Conservation (phyloP, 352 stramenopile genomes). For the Pythium sukuiense region DNA sequence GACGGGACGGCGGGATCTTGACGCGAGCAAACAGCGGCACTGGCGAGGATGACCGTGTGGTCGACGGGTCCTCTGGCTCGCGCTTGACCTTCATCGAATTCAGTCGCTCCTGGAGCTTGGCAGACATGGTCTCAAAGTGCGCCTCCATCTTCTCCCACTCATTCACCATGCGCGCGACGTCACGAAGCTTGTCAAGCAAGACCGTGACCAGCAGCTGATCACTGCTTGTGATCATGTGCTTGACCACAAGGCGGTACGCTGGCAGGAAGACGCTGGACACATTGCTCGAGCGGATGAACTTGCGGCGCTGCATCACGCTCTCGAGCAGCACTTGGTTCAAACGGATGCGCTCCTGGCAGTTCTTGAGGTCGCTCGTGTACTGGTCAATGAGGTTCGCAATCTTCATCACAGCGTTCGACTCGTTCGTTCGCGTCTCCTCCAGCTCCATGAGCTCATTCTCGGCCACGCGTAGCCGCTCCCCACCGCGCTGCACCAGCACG, state of each 20-base stretch:
- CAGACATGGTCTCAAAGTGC: slow-evolving; percentile 68
- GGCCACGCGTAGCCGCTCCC: slow-evolving; percentile 51
- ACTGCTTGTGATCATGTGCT: slow-evolving; percentile 67
- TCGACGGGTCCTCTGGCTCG: slow-evolving; percentile 19
- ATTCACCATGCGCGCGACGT: slow-evolving; percentile 57
- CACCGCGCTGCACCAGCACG: slow-evolving; percentile 49
- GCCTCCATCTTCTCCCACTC: slow-evolving; percentile 75
- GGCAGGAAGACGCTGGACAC: slow-evolving; percentile 67
- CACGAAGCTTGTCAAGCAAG: slow-evolving; percentile 65
- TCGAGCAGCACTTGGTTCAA: slow-evolving; percentile 60
- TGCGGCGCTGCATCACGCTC: slow-evolving; percentile 62
- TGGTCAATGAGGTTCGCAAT: slow-evolving; percentile 53
- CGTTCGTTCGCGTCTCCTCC: slow-evolving; percentile 44
- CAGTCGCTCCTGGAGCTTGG: slow-evolving; percentile 47
- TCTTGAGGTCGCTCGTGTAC: slow-evolving; percentile 54
- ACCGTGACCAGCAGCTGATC: slow-evolving; percentile 76
- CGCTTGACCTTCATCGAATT: slow-evolving; percentile 34
- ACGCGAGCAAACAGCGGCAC: slow-evolving; percentile 54
- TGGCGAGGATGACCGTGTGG: slow-evolving; percentile 14
- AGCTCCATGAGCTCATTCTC: slow-evolving; percentile 65
- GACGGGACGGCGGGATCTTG: slow-evolving; percentile 62
- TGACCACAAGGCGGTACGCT: slow-evolving; percentile 62
- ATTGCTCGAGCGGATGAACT: slow-evolving; percentile 63
- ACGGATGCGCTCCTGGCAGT: slow-evolving; percentile 54
- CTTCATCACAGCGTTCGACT: slow-evolving; percentile 48